Evolutionary conservation across 176 grass and related monocot species (phyloP), one percentile per base, ranked within the genome.

Genomic region (Eragrostis nindensis): DNA sequence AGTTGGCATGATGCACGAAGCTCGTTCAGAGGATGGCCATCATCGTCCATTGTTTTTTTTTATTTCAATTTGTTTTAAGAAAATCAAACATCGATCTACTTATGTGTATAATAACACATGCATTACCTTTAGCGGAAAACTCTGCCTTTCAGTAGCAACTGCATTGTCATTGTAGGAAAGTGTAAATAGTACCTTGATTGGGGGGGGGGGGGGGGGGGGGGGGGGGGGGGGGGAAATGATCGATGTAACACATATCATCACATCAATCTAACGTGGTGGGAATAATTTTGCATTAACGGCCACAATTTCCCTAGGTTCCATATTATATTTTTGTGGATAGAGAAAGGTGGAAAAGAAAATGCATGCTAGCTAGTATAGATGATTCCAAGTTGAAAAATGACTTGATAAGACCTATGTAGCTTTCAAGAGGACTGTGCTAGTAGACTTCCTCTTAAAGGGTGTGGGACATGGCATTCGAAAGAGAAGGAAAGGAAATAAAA

Each of bases 391-490:
- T 41, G 77, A 89, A 82, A 80, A 36, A 72, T 85, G 57, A 66
- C 40, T 80, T 59, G 82, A 81, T 71, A 85, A 72, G 82, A 85
- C 82, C 17, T 59, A 19, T 72, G 78, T 29, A 77, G 72, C 87
- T 89, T 89, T 89, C 87, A 67, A 77, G 47, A 2, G 21, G 72
- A 85, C 82, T 89, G 87, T 82, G 21, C 82, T 49, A 48, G 87
- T 77, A 81, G 87, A 89, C 87, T 89, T 85, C 71, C 46, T 81
- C 77, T 81, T 89, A 81, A 77, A 72, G 77, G 72, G 46, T 22
- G 87, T 89, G 82, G 82, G 77, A 50, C 53, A 85, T 77, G 65
- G 38, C 59, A 81, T 85, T 55, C 77, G 77, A 85, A 77, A 71
- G 70, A 40, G 77, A 77, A 60, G 57, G 55, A 64, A 53, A 74